A percentile compares a stretch with the other conserved stretches of the same genome.
Evolutionary conservation across 1,284 basidiomycete species (phyloP).

Genomic region (Ganoderma multipileum): DNA sequence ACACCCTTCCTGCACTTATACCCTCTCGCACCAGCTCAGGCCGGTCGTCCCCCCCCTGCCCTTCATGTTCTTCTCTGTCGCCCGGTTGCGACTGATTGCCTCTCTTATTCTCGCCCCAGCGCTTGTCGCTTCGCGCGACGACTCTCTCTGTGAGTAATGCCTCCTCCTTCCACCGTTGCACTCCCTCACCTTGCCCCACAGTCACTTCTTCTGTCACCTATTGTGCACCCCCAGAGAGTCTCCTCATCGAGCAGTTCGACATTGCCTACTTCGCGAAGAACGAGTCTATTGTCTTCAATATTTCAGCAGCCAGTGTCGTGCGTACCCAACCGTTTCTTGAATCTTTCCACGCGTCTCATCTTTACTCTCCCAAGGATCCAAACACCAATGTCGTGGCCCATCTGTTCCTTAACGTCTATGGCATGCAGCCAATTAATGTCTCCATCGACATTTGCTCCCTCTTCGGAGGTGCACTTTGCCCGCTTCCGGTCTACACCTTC

Average conservation of each 20-base stretch:
- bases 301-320: slow-evolving; percentile 77
- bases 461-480: slow-evolving; percentile 83
- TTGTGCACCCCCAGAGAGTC: slow-evolving; percentile 80
- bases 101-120: slow-evolving; percentile 50
- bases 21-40: slow-evolving; percentile 6
- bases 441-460: slow-evolving; percentile 82
- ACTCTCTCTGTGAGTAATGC: slow-evolving; percentile 61
- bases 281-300: slow-evolving; percentile 75
- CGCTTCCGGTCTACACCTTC: slow-evolving; percentile 87
- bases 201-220: slow-evolving; percentile 90
- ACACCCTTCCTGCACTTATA: slow-evolving; percentile 13
- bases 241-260: slow-evolving; percentile 85
- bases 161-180: slow-evolving; percentile 18
- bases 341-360: slow-evolving; percentile 35
- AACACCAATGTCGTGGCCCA: slow-evolving; percentile 84
- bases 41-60: slow-evolving; percentile 27
- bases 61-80: slow-evolving; percentile 69
- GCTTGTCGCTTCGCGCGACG: slow-evolving; percentile 53
- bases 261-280: slow-evolving; percentile 78
- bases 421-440: slow-evolving; percentile 77
- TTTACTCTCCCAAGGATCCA: slow-evolving; percentile 55
- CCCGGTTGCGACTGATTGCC: slow-evolving; percentile 69
- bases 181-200: slow-evolving; percentile 36
- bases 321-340: slow-evolving; percentile 39
- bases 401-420: slow-evolving; percentile 84